Conservation (phyloP, 139 green algal genomes). For the Tetraselmis chui region DNA sequence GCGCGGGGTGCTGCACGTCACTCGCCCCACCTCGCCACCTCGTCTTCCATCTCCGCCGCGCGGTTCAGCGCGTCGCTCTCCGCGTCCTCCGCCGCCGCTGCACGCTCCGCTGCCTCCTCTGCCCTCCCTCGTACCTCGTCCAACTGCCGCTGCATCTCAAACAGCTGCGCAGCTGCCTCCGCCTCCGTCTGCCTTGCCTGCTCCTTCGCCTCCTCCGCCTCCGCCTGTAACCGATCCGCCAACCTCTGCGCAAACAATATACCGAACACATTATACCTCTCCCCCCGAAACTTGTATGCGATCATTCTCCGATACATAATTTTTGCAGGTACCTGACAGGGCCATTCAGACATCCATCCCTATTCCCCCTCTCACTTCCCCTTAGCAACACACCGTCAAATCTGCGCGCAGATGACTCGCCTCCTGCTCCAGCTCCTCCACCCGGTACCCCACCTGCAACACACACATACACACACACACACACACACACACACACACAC, state of each 20-base stretch:
- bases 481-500: no score
- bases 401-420: neutral
- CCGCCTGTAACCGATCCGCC: neutral
- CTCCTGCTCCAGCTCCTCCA: neutral
- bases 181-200: neutral
- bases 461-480: no score
- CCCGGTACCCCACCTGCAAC: neutral
- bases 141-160: neutral
- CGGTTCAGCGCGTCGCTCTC: neutral
- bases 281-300: no score
- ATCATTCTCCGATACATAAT: no score
- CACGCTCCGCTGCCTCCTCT: neutral
- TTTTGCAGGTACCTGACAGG: no score
- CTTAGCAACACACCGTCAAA: neutral
- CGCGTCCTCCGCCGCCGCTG: neutral
- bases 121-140: neutral
- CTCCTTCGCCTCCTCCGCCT: neutral
- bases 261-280: no score
- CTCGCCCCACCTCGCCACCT: neutral
- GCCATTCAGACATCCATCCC: no score
- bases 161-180: neutral
- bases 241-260: neutral
- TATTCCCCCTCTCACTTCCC: no score
- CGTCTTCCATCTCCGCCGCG: neutral
- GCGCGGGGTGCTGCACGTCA: neutral